Base-by-base conservation (phyloP, 2,329 filamentous ascomycete species). In the Ophiostoma sp. region DNA sequence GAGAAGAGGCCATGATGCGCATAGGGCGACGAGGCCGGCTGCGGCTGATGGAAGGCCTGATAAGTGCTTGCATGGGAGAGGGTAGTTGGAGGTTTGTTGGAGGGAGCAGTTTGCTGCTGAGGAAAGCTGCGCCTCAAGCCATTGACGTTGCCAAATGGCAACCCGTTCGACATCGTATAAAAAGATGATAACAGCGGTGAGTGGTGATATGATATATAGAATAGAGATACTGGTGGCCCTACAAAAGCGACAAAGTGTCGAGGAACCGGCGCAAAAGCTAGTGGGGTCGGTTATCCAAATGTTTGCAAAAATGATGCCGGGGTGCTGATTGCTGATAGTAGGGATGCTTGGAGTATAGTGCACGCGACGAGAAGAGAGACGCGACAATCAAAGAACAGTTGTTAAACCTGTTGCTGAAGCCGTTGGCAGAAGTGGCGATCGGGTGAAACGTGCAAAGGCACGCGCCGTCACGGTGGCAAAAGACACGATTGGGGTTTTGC, bases 61-160 rank as follows among this genome's bases (percentile, higher is more conserved):
- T 87, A 87, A 1, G 85, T 83, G 71, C 85, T 83, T 72, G 84
- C 82, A 75, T 84, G 84, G 73, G 84, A 76, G 39, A 81, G 81
- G 31, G 83, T 83, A 54, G 85, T 83, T 36, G 85, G 85, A 76
- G 87, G 73, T 41, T 74, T 73, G 83, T 86, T 73, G 81, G 80
- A 74, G 83, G 83, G 48, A 81, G 79, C 70, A 82, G 79, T 75
- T 80, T 70, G 70, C 66, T 73, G 73, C 68, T 74, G 73, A 31
- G 64, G 80, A 74, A 81, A 85, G 73, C 77, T 79, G 72, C 85
- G 84, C 77, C 85, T 80, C 72, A 86, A 75, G 76, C 79, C 77
- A 75, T 77, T 79, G 75, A 82, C 71, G 67, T 67, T 81, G 69
- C 83, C 79, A 73, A 86, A 87, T 75, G 80, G 80, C 74, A 87